Base-by-base conservation (phyloP, 106 monocot genomes). In the Dendrobium officinale region DNA sequence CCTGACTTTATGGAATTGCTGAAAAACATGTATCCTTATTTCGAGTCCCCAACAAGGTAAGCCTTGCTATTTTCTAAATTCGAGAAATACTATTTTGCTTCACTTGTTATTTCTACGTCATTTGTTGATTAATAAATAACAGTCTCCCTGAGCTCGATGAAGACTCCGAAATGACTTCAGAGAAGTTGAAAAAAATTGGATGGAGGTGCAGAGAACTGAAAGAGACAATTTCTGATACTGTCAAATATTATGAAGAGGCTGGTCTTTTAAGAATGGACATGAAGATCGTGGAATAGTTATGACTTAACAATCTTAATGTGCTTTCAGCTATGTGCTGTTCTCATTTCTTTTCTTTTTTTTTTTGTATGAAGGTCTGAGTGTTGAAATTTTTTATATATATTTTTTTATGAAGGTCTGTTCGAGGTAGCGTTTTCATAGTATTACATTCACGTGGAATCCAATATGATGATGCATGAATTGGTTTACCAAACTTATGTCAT, bases 111-210 rank as follows among this genome's bases (percentile, higher is more conserved):
- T 44, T 44, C 44, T 11, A 11, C 8, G 49, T 11, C 49, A 49
- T 10, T 44, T 44, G 44, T 44, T 44, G 44, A 44, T 44, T 44
- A 44, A 6, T 44, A 4, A 13, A 37, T 72, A 0, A 17, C 72
- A 72, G 72, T 4, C 9, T 72, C 1, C 55, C 55, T 55, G 2
- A 11, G 11, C 13, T 55, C 1, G 20, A 59, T 59, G 6, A 59
- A 4, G n/a, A 3, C 22, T 6, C 55, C 4, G 22, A 20, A 1
- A 1, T 73, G 18, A 75, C 13, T 26, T 86, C 83, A 8, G 79
- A 82, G 77, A 86, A 86, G 59, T 72, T 83, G 59, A 81, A 82
- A 82, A 79, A 56, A 20, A 51, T 86, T 64, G 90, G 85, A 24
- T 90, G 87, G 90, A 84, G 75, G 20, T 64, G 29, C 22, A 83